Evolutionary conservation across 768 basidiomycete genomes (phyloP), one percentile per base, ranked within the genome.

Genomic region (Collybiopsis confluens): DNA sequence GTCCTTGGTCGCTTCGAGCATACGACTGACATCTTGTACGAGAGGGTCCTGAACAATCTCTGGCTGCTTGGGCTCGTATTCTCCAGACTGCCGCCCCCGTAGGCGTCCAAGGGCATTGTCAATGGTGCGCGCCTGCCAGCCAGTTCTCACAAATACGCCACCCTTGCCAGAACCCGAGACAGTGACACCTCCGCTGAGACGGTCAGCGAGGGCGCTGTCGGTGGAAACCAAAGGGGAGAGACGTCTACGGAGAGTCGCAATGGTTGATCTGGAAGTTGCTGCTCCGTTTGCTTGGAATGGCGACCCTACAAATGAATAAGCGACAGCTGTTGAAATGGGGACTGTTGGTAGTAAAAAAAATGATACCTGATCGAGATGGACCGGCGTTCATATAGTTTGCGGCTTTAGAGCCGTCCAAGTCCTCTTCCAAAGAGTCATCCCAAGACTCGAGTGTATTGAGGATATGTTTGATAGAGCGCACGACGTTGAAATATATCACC

Each of bases 161-260:
- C 86, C 84, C 60, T 80, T 88, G 7, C 87, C 88, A n/a, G 86
- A 86, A 26, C 86, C 86, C 20, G 85, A 83, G 28, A 89, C 80
- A 21, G 80, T 73, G 51, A 90, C 69, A 13, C 88, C 89, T 24
- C 88, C 89, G 51, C 85, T 88, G 18, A 92, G 77, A 37, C 84
- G 80, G 56, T 88, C 82, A 5, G 81, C 88, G 41, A 92, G 78
- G 40, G 79, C 76, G 1, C 73, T 61, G 61, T 92, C 90, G 18
- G 79, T 71, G 1, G 80, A 74, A 38, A 85, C 73, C 8, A 91
- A 73, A 13, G 83, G 75, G 4, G 80, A 70, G 42, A 91, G 74
- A 42, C 81, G 79, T 16, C 75, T 68, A 30, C 87, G 80, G 37
- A 91, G 71, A 55, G 75, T 71, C 28, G 78, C 74, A 40, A 87